Evolutionary conservation across 345 rosid species (phyloP), one percentile per base, ranked within the genome.

Genomic region (Pugionium cornutum): DNA sequence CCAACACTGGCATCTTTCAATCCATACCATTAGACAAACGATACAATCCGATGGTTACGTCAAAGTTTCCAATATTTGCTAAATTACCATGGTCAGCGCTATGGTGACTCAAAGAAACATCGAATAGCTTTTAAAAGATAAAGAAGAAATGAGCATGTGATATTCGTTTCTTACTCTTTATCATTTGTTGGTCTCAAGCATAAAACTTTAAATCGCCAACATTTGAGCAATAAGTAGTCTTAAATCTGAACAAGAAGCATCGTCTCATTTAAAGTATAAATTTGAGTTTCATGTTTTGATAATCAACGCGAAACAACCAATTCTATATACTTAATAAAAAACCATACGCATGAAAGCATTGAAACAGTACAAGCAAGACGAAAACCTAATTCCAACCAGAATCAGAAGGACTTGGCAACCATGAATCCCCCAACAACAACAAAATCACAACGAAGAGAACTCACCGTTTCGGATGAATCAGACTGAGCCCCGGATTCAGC

Each of bases 401-500:
- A 55, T 27, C 51, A 56, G 18, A 18, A 18, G 18, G 18, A 18
- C 18, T 7, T 37, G 4, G 27, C 1, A 53, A 63, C 47, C 1
- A 54, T 64, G 49, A 9, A 2, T 44, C 35, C 56, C 30, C 50
- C 18, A 7, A 10, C 5, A 7, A 65, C 2, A 9, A 28, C 18
- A 18, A 18, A 18, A 18, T 18, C 18, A 18, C 7, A 2, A 52
- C 0, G 30, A n/a, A 53, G 33, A 52, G 50, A 29, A 51, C 18
- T 51, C 52, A 80, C 95, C 81, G 91, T 88, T 63, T 83, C 81
- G 32, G 86, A 70, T 35, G 84, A 41, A 8, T 82, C 74, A 32
- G 83, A 30, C 6, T 81, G 78, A 48, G 80, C 64, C 43, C 68
- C 74, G 30, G 66, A 26, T 67, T 59, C 58, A 67, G 81, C 62